These are phyloP conservation scores for Clavulina sp. DNA, from an alignment of 768 basidiomycete species.

Conservation along the genomic window DNA sequence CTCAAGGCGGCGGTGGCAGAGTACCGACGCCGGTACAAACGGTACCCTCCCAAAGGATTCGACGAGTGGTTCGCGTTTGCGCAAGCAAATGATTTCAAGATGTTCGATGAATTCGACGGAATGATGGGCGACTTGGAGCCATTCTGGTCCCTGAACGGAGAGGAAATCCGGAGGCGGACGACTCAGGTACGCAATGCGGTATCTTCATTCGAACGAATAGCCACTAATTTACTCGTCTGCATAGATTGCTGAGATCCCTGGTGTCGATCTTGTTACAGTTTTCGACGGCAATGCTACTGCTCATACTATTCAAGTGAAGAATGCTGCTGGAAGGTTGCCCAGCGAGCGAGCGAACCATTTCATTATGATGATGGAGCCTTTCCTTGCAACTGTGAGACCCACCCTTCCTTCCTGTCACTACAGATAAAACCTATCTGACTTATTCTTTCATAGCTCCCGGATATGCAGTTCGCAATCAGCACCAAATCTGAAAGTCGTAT, in stretches of 20 bases:
- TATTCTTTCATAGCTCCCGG: constrained; percentile 43
- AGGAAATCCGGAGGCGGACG: constrained; percentile 50
- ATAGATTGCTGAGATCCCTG: constrained; percentile 61
- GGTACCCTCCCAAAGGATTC: constrained; percentile 77
- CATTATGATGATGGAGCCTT: constrained; percentile 37
- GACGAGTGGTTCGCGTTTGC: constrained; percentile 60
- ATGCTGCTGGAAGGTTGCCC: constrained; percentile 47
- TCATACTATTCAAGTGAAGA: constrained; percentile 38
- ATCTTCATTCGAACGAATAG: not conserved
- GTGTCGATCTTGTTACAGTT: constrained; percentile 63
- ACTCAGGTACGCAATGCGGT: constrained; percentile 29
- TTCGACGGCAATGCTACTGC: constrained; percentile 46
- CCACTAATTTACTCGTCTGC: constrained; percentile 8
- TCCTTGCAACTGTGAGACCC: not conserved
- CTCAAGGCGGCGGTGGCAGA: constrained; percentile 62
- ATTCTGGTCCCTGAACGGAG: constrained; percentile 60
- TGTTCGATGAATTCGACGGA: constrained; percentile 36
- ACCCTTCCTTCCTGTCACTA: not conserved
- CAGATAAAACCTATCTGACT: not conserved
- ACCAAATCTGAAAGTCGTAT: constrained; percentile 87
- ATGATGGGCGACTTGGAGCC: constrained; percentile 67
- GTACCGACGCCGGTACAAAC: constrained; percentile 60
- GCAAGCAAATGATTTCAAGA: constrained; percentile 3
- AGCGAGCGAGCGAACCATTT: constrained; percentile 69
- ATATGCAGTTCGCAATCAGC: constrained; percentile 92